Conservation (phyloP, 306 rosid species). For the Pachyrhizus erosus region DNA sequence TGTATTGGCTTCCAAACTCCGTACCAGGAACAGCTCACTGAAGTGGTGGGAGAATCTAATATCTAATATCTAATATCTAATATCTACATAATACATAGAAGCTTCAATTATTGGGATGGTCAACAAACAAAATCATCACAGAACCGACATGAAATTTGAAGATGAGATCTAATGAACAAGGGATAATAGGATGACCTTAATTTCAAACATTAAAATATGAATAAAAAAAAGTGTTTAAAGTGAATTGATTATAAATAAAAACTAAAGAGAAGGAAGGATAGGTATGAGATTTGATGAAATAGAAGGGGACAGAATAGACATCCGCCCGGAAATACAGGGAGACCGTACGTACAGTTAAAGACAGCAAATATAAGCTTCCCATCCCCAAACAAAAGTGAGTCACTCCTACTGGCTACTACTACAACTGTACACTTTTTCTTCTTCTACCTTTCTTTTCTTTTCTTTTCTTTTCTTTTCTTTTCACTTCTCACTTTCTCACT, state of each 20-base stretch:
- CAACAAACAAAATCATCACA: constrained; percentile 30
- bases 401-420: constrained; percentile 34
- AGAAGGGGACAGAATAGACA: constrained; percentile 90
- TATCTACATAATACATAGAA: background rate
- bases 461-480: background rate
- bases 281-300: constrained; percentile 69
- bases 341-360: constrained; percentile 62
- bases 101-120: background rate
- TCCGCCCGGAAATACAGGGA: constrained; percentile 87
- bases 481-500: constrained; percentile 40
- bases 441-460: background rate
- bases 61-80: background rate
- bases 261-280: too few species aligned
- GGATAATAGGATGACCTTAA: background rate
- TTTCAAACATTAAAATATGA: background rate
- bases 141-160: background rate
- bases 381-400: constrained; percentile 11
- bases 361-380: constrained; percentile 35
- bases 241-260: background rate
- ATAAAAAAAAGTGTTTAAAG: background rate
- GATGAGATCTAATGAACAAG: background rate
- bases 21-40: background rate
- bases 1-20: background rate
- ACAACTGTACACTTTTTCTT: constrained; percentile 39
- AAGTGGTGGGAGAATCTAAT: constrained; percentile 18